Evolutionary conservation across 2,329 filamentous ascomycete genomes (phyloP), one percentile per base, ranked within the genome.

Genomic region (Laburnicola sp.): DNA sequence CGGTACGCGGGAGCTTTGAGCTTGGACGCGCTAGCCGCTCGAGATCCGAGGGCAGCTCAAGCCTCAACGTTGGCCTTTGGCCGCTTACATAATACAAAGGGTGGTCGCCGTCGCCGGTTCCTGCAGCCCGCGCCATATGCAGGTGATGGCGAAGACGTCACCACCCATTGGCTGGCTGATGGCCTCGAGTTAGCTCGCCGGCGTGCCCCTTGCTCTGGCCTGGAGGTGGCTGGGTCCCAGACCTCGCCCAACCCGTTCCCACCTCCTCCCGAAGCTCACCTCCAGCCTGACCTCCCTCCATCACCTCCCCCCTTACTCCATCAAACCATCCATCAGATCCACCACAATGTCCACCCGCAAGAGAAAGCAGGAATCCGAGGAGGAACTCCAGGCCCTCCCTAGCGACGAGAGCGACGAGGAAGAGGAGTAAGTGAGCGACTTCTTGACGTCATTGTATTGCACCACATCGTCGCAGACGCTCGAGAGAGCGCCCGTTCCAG

Each of bases 341-440:
- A 16, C 39, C 34, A 60, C 44, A 53, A 74, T 76, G 74, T 72
- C 74, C 36, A 76, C 74, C 43, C 73, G 75, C 60, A 76, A 76
- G 64, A 71, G 74, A 57, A 76, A 76, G 69, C 71, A 75, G 48
- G 72, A 74, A 16, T 68, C 68, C 43, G 69, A 71, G 41, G 71
- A 74, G 46, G 70, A 77, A 70, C 72, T 77, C 49, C 67, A 72
- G 48, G 73, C 73, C 37, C 73, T 77, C 26, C 75, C 75, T 3
- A 73, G 72, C 50, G 71, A 74, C 45, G 74, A 75, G 52, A 71
- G 71, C 47, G 74, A 76, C 51, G 68, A 72, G 53, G 74, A 76
- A 71, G 75, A 73, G 69, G 74, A 74, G 71, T 74, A 64, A 73
- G 71, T 73, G 54, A 51, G 35, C 56, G 41, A 54, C 59, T 53